Base-by-base conservation (phyloP, 1,139 yeast species). In the Geotrichum fermentans region DNA sequence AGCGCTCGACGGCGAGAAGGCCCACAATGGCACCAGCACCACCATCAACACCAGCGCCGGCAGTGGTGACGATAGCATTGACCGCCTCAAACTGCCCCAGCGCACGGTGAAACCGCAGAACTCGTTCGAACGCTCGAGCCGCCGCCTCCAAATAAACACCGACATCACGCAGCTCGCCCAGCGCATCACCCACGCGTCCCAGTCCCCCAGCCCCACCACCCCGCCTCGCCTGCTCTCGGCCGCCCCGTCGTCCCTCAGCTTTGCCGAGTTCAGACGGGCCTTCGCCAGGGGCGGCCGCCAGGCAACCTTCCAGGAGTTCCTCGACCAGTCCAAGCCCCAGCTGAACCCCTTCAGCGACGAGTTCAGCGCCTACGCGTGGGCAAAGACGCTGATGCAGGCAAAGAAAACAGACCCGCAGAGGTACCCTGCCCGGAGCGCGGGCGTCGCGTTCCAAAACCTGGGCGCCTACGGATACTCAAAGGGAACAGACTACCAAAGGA, bases 401-500 rank as follows among this genome's bases (percentile, higher is more conserved):
- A 67, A 70, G 64, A 72, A 73, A 52, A 67, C 73, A 16, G 86
- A 83, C 56, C 80, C 82, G 0, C 88, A 80, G 2, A 74, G 79
- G 60, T 84, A 78, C 36, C 46, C 65, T 79, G 80, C 58, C 80
- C 80, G 43, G 13, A 45, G 57, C 29, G 58, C 60, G 3, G 95
- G 95, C 10, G 71, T 88, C 34, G 75, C 83, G 3, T 88, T 82
- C 73, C 74, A 77, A 53, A 69, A 84, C 58, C 68, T 88, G 57
- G 69, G 84, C 49, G 94, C 90, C 1, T 77, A 73, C 55, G 96
- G 96, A 52, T 75, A 75, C 52, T 88, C 92, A 7, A 73, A 83
- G 2, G 94, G 83, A 60, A 77, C 89, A 2, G 92, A 85, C 60
- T 88, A 83, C 66, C 95, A 86, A 65, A 71, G 83, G 21, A 86